Base-by-base conservation (phyloP, 2,329 filamentous ascomycete genomes). In the Colletotrichum sp. region DNA sequence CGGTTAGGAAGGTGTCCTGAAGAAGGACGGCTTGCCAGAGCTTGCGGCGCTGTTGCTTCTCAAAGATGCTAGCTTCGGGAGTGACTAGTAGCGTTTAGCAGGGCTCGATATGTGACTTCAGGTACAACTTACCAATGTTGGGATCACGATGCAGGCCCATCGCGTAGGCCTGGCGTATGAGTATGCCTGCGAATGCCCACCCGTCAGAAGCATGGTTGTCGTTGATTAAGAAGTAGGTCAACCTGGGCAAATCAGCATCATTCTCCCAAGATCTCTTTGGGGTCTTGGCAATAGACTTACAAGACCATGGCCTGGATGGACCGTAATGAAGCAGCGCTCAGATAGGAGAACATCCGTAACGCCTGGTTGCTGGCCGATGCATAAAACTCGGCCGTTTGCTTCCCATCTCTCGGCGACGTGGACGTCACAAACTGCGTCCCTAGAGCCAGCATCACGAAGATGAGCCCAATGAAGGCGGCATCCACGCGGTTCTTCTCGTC, bases 121-220 rank as follows among this genome's bases (percentile, higher is more conserved):
- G 30, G 12, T 3, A 10, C n/a, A 32, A n/a, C 84, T 70, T 83
- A 90, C 89, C 93, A 75, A 95, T 92, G 75, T 95, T 94, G 1
- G 95, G 95, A 80, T 96, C 94, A 18, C 95, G 92, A 82, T 96
- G 94, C 15, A 96, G 84, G 1, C 95, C 94, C 92, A 96, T 94
- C 28, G 95, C 95, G 80, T 96, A 96, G 0, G 94, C 92, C 83
- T 96, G 95, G 30, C 94, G 90, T 78, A 95, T 92, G 26, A 95
- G 84, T 30, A 96, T 93, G 8, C 95, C 95, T 0, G 93, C 93
- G 87, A 96, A 96, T 0, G 94, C 93, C 92, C 94, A 96, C 2
- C 94, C 95, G 81, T 96, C 95, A 0, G 93, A 95, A 6, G 94
- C 94, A 80, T 96, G 94, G 80, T 96, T 96, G 83, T 96, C 94